Evolutionary conservation across 2,329 filamentous ascomycete species (phyloP), one percentile per base, ranked within the genome.

Genomic region (Taxawa tesnikishii): DNA sequence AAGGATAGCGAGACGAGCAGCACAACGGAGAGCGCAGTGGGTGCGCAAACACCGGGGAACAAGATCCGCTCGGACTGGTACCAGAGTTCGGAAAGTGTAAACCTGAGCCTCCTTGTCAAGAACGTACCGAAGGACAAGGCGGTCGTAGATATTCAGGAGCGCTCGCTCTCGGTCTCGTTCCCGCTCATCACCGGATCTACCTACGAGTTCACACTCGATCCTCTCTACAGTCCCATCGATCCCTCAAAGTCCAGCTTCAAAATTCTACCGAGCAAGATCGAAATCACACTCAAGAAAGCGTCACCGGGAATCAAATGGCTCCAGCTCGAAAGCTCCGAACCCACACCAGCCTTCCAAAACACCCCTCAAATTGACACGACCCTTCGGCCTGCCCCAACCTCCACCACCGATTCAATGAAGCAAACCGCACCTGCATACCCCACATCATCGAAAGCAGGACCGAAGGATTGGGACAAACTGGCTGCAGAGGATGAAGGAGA

Each of bases 391-490:
- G n/a, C n/a, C n/a, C n/a, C n/a, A n/a, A n/a, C n/a, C n/a, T n/a
- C n/a, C n/a, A n/a, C n/a, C n/a, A n/a, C n/a, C n/a, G n/a, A n/a
- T n/a, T n/a, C n/a, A n/a, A n/a, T n/a, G n/a, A n/a, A 23, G 19
- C 19, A 8, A 23, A n/a, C 19, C 17, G 60, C 54, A 1, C 81
- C 79, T 0, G 58, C 67, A 0, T 94, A 96, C 51, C 88, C 90
- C 1, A 88, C 85, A 0, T 94, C 87, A 1, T 90, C 88, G 9
- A 79, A 76, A 39, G 68, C 61, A 1, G 88, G 87, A 0, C 74
- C 82, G 3, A 94, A 93, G 59, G 72, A 98, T 58, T 98, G 90
- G 90, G 90, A 98, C 52, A 82, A 76, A 40, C 50, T 94, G 2
- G 75, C 68, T 6, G 56, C 59, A 62, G 40, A 55, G 48, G 6